Evolutionary conservation across 305 asterid species (phyloP).

Genomic region (Fraxinus albicans): DNA sequence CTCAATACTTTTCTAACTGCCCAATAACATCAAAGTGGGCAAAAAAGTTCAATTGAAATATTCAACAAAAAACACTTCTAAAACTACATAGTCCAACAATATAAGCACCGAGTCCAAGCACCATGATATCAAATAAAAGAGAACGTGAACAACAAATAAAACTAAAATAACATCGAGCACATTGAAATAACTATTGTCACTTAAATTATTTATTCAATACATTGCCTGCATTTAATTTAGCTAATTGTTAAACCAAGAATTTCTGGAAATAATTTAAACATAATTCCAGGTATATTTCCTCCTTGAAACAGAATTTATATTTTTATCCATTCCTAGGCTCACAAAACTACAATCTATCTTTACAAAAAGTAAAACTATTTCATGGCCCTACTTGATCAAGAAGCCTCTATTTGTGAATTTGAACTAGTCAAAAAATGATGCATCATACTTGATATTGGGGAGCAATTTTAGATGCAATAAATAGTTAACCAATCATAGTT

Average conservation of each 20-base stretch:
- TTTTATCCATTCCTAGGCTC: slow-evolving; percentile 8
- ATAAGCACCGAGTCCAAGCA: slow-evolving; percentile 13
- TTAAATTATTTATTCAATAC: neutral
- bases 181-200: neutral
- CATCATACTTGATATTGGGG: neutral
- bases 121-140: slow-evolving; percentile 7
- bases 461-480: neutral
- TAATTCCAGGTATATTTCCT: neutral
- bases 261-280: slow-evolving; percentile 10
- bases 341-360: neutral
- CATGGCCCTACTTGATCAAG: neutral
- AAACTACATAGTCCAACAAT: neutral
- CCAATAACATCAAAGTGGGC: slow-evolving; percentile 26
- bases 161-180: neutral
- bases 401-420: neutral
- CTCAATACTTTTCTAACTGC: slow-evolving; percentile 86
- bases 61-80: neutral
- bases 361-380: no score
- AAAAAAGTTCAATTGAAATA: slow-evolving; percentile 17
- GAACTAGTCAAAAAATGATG: neutral
- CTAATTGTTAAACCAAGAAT: neutral
- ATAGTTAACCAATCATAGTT: neutral
- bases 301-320: neutral
- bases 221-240: slow-evolving; percentile 11
- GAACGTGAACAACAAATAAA: slow-evolving; percentile 8